A percentile compares a stretch with the other conserved stretches of the same genome.
Conservation (phyloP, 2,329 filamentous ascomycete genomes). For the Ceratocystis harringtonii region DNA sequence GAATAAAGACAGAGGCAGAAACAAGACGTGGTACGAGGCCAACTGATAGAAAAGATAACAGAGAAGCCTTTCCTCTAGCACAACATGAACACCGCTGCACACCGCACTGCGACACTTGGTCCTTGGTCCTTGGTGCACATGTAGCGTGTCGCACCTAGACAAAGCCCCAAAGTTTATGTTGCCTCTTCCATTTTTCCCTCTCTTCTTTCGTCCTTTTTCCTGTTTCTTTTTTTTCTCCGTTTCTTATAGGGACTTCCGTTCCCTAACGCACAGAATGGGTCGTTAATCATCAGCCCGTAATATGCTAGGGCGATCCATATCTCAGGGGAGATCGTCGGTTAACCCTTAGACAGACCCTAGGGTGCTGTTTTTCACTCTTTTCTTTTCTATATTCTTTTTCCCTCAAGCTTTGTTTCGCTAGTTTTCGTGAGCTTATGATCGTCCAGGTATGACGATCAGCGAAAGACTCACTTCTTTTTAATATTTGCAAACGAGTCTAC, state of each 20-base stretch:
- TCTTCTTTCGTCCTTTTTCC: constrained; percentile 4
- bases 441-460: not conserved
- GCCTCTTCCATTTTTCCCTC: not conserved
- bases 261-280: not conserved
- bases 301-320: not conserved
- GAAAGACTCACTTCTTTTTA: not conserved
- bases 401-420: not conserved
- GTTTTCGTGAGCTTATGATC: not conserved
- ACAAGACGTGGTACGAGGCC: constrained; percentile 1
- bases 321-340: not conserved
- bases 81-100: not conserved
- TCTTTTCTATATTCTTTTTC: not conserved
- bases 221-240: not conserved
- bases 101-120: not conserved
- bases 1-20: not conserved
- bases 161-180: not conserved
- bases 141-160: not conserved
- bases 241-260: not conserved
- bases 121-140: no score
- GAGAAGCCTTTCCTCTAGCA: not conserved
- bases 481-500: not conserved
- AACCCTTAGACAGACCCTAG: not conserved
- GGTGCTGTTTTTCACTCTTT: no score
- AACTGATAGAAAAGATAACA: not conserved
- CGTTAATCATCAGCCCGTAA: not conserved